A percentile compares a stretch with the other conserved stretches of the same genome.
These are phyloP conservation scores for Arxiozyma slooffiae DNA, from an alignment of 1,139 yeast genomes.

Conservation along the genomic window DNA sequence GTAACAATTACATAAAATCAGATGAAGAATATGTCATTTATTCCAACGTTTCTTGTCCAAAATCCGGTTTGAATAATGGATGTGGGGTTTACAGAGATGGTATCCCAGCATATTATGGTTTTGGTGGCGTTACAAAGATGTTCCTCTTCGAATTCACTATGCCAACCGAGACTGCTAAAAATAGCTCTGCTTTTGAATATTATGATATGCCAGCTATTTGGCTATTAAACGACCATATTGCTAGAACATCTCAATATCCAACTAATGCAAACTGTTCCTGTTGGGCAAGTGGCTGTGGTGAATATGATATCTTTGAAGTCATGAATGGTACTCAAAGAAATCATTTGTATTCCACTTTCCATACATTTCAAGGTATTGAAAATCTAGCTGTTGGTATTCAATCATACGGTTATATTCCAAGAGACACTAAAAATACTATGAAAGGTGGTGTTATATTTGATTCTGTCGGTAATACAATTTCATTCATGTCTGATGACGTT, in stretches of 20 bases:
- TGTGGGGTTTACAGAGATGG: slow-evolving; percentile 56
- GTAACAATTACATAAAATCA: slow-evolving; percentile 42
- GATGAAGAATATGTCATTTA: slow-evolving; percentile 52
- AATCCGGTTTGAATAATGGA: slow-evolving; percentile 34
- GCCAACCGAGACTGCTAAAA: slow-evolving; percentile 40
- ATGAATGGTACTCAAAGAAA: slow-evolving; percentile 45
- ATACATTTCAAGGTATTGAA: slow-evolving; percentile 62
- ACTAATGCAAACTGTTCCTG: slow-evolving; percentile 56
- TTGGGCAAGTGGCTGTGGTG: slow-evolving; percentile 75
- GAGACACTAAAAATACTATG: slow-evolving; percentile 44
- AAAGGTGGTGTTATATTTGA: slow-evolving; percentile 65
- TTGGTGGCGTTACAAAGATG: slow-evolving; percentile 54
- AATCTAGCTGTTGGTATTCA: slow-evolving; percentile 51
- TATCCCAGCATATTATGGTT: slow-evolving; percentile 67
- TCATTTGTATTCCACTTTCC: slow-evolving; percentile 55
- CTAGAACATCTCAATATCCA: slow-evolving; percentile 70
- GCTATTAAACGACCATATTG: slow-evolving; percentile 62
- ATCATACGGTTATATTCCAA: slow-evolving; percentile 46
- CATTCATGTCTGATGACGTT: slow-evolving; percentile 51
- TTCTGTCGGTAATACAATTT: slow-evolving; percentile 48
- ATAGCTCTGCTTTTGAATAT: slow-evolving; percentile 32
- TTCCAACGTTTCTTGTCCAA: slow-evolving; percentile 47
- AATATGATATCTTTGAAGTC: slow-evolving; percentile 68
- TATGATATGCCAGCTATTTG: slow-evolving; percentile 71
- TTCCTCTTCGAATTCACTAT: slow-evolving; percentile 62